phyloP scores from a whole-genome alignment of 345 rosid species.

The Microcos paniculata region DNA sequence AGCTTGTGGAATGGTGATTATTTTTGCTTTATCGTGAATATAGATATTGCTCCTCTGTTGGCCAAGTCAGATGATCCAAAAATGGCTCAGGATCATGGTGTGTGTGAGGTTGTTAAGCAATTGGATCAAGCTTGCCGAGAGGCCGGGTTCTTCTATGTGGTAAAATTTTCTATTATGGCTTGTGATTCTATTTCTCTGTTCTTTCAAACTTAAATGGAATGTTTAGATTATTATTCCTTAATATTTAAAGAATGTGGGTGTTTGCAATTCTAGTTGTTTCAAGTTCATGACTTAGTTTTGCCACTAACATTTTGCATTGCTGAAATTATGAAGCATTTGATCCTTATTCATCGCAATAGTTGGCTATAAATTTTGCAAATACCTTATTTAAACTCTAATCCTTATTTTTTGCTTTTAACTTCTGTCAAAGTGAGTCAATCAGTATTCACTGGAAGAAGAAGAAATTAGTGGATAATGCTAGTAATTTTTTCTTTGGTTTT shows the following conservation, averaged over 20 bases:
- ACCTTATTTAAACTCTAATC: too few relatives aligned
- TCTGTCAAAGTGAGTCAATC: too few relatives aligned
- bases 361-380: too few relatives aligned
- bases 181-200: not conserved
- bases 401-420: too few relatives aligned
- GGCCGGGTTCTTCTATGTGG: conserved; percentile 93
- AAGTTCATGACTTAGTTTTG: not conserved
- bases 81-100: conserved; percentile 56
- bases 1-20: not conserved
- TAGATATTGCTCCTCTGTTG: conserved; percentile 64
- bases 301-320: too few relatives aligned
- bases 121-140: conserved; percentile 77
- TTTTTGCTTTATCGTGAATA: too few relatives aligned
- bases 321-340: too few relatives aligned
- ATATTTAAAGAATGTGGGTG: not conserved
- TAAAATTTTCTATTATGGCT: conserved; percentile 23
- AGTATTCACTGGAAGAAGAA: too few relatives aligned
- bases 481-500: too few relatives aligned
- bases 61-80: conserved; percentile 61
- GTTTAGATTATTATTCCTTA: not conserved
- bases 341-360: too few relatives aligned
- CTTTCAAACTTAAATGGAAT: not conserved
- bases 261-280: not conserved
- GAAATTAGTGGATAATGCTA: too few relatives aligned
- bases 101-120: conserved; percentile 50